These are phyloP conservation scores for Pistacia atlantica DNA, from an alignment of 345 rosid genomes.

Conservation along the genomic window DNA sequence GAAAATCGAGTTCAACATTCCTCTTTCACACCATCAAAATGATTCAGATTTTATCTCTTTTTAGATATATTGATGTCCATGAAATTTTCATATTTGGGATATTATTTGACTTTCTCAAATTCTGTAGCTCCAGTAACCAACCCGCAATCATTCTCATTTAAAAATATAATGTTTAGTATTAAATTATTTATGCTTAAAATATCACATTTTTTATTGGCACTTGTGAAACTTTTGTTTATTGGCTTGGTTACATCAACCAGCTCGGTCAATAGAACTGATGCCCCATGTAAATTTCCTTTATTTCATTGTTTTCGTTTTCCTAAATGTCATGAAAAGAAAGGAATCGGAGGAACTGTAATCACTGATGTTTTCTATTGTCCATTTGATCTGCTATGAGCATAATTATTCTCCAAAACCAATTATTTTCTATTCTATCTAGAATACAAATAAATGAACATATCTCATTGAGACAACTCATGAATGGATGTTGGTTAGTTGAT, in stretches of 20 bases:
- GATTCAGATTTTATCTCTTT: neutral
- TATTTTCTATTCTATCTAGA: neutral
- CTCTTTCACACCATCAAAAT: neutral
- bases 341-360: neutral
- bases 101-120: neutral
- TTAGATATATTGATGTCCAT: neutral
- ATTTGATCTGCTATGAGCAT: conserved; percentile 4
- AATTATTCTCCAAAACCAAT: conserved; percentile 4
- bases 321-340: neutral
- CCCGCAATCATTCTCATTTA: neutral
- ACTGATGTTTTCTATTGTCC: neutral
- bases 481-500: neutral
- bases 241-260: conserved; percentile 1
- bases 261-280: neutral
- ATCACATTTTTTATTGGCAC: neutral
- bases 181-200: neutral
- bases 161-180: neutral
- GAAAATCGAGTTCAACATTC: neutral
- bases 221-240: neutral
- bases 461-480: neutral
- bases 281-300: neutral
- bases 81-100: neutral
- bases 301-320: too few species aligned
- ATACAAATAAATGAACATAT: neutral
- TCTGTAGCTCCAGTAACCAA: too few species aligned